Evolutionary conservation across 2,329 filamentous ascomycete species (phyloP).

Genomic region (Grosmannia huntii): DNA sequence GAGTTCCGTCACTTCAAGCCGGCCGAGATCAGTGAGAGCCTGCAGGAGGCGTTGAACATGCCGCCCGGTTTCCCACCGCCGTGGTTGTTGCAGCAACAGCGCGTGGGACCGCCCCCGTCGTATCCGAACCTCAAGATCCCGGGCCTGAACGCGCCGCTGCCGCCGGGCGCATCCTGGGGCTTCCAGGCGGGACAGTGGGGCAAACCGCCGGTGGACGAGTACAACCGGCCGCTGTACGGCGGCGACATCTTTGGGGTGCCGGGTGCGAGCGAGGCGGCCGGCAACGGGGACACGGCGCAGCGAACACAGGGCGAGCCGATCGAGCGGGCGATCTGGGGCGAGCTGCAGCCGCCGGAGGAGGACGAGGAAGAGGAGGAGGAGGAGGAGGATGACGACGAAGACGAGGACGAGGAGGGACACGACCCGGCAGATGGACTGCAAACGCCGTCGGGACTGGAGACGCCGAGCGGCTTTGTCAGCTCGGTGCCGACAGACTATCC

Average conservation of each 20-base stretch:
- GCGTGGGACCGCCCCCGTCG: constrained; percentile 82
- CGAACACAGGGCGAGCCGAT: constrained; percentile 54
- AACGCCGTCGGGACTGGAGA: constrained; percentile 66
- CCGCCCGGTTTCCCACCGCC: constrained; percentile 85
- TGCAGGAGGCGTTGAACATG: constrained; percentile 89
- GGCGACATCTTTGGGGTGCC: constrained; percentile 86
- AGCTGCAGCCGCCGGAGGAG: constrained; percentile 69
- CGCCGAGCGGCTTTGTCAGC: constrained; percentile 68
- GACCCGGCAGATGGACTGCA: constrained; percentile 50
- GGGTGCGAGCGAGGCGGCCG: constrained; percentile 17
- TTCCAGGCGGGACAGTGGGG: constrained; percentile 94
- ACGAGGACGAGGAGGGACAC: constrained; percentile 55
- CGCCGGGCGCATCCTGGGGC: constrained; percentile 81
- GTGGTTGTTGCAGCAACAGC: constrained; percentile 95
- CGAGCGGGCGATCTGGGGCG: constrained; percentile 84
- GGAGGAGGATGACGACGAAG: constrained; percentile 56
- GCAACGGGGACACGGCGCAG: constrained; percentile 21
- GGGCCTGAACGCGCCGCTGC: constrained; percentile 85
- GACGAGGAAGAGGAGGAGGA: constrained; percentile 59
- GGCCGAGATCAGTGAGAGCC: constrained; percentile 76
- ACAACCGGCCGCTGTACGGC: constrained; percentile 80
- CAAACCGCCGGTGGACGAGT: constrained; percentile 89
- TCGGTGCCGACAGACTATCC: constrained; percentile 69
- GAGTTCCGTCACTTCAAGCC: constrained; percentile 83
- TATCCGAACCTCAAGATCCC: constrained; percentile 94